Base-by-base conservation (phyloP, 345 rosid genomes). In the Boechera stricta region DNA sequence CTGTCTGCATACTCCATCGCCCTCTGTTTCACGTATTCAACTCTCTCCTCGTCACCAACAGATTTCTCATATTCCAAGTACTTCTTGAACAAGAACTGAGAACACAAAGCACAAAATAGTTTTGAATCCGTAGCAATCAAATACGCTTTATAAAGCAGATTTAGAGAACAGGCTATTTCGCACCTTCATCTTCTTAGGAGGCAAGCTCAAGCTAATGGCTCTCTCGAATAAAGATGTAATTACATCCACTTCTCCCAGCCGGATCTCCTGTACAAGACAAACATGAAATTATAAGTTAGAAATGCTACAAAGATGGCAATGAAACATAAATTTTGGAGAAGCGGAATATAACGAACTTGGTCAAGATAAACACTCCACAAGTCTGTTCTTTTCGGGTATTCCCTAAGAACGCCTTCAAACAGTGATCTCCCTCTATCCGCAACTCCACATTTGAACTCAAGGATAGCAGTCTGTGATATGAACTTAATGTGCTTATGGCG, bases 341-440 rank as follows among this genome's bases (percentile, higher is more conserved):
- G 58, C 5, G 2, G 68, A 52, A 57, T 32, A 57, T 64, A 71
- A 64, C 84, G 44, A 79, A 95, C 99, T 71, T 94, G 97, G 83
- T 95, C 99, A 49, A 95, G 92, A 80, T 95, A 95, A 69, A 92
- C 81, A 75, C 98, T 92, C 98, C 98, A 95, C 67, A 95, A 79
- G 82, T 95, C 99, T 29, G 94, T 95, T 85, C 97, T 83, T 78
- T 92, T 95, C 2, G 99, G 99, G 76, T 90, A 95, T 80, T 95
- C 94, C 53, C 90, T 79, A 73, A 95, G 80, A 69, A 91, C 86
- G 45, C 90, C 89, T 87, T 95, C 98, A 81, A 95, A 95, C 82
- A 91, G 61, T 63, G 95, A 85, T 69, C 99, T 80, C 12, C 93
- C 99, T 83, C 94, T 87, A 58, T 92, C 99, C 1, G 99, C 91